Evolutionary conservation across 495 filamentous ascomycete genomes (phyloP).

Genomic region (Xylaria venustula): DNA sequence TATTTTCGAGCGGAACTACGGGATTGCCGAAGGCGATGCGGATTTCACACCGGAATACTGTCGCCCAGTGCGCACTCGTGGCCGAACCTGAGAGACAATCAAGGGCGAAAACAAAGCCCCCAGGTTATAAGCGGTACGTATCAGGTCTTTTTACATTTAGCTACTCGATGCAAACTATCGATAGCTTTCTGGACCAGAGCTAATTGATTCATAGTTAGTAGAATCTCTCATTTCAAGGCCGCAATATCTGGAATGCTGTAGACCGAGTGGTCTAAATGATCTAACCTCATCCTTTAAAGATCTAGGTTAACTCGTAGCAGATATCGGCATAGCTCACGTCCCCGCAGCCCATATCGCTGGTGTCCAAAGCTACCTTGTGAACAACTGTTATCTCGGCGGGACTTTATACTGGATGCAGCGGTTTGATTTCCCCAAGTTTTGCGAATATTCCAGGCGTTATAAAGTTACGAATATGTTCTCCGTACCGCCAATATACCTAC

Average conservation of each 20-base stretch:
- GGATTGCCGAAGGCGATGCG: conserved; percentile 81
- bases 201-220: not conserved
- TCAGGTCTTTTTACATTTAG: too few species aligned
- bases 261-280: too few species aligned
- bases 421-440: conserved; percentile 45
- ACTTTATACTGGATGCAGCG: conserved; percentile 52
- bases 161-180: not conserved
- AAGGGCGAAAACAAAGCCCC: conserved; percentile 15
- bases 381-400: conserved; percentile 38
- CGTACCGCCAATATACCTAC: conserved; percentile 51
- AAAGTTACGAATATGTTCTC: conserved; percentile 48
- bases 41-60: conserved; percentile 68
- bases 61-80: conserved; percentile 35
- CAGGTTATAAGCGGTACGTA: conserved; percentile 19
- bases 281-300: not conserved
- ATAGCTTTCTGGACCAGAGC: not conserved
- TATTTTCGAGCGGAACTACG: conserved; percentile 86
- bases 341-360: conserved; percentile 45
- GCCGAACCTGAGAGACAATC: conserved; percentile 13
- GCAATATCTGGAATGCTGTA: not conserved
- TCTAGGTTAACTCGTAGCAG: not conserved
- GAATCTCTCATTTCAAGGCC: not conserved
- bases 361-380: conserved; percentile 44
- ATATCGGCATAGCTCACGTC: conserved; percentile 50
- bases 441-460: conserved; percentile 40